Base-by-base conservation (phyloP, 2,329 filamentous ascomycete species). In the Trichocomaceae sp. region DNA sequence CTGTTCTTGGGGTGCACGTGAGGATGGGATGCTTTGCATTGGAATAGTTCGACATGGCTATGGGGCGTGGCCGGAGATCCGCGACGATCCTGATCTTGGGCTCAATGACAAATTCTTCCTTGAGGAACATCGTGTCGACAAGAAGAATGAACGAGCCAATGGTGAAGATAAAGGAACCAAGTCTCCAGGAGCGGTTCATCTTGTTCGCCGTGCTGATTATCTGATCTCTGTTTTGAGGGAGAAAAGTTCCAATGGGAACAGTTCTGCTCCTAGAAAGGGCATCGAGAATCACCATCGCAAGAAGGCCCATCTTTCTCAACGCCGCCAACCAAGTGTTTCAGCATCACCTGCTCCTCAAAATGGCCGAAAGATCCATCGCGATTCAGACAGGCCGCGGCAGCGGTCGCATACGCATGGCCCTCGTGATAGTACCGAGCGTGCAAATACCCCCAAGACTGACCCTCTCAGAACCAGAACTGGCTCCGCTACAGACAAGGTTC, bases 41-140 rank as follows among this genome's bases (percentile, higher is more conserved):
- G 93, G 93, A 57, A 96, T 99, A 60, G 85, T 90, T 62, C 84
- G 87, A 54, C 92, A 99, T 67, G 93, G 93, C 2, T 97, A 96
- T 66, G 95, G 95, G 55, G 91, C 92, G 2, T 99, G 93, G 93
- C 82, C 86, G 1, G 87, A 91, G 62, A 97, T 99, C 64, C 86
- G 93, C 6, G 93, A 99, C 63, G 93, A 99, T 66, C 75, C 83
- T 1, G 90, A 96, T 31, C 82, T 99, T 20, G 87, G 84, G 8
- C 85, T 99, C 75, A 76, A 78, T 1, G 90, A 96, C 64, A 97
- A 96, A 66, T 88, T 97, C 68, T 99, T 95, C 75, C 76, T 99
- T 1, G 93, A 99, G 68, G 95, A 99, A 71, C 91, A 97, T 69
- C 87, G 92, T n/a, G 92, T 97, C 17, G 93, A 95, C 70, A 93